These are phyloP conservation scores for Penicillium fuscoglaucum DNA, from an alignment of 2,329 filamentous ascomycete genomes.

Conservation along the genomic window DNA sequence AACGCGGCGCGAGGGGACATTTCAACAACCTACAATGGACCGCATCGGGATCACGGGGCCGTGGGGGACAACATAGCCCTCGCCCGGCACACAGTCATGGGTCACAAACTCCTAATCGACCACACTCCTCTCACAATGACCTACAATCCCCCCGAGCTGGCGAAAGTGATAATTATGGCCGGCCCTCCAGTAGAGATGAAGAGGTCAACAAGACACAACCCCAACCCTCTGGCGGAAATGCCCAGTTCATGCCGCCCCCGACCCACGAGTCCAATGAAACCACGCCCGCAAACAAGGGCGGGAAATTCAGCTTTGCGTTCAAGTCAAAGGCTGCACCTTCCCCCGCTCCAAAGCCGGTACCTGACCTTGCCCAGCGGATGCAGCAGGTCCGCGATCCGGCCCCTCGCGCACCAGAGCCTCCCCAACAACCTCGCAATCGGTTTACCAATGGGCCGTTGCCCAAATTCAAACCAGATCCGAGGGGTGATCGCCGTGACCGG, in stretches of 20 bases:
- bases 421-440: constrained; percentile 40
- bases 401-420: constrained; percentile 33
- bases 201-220: constrained; percentile 62
- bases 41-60: constrained; percentile 55
- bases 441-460: constrained; percentile 40
- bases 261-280: constrained; percentile 56
- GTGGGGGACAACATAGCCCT: constrained; percentile 46
- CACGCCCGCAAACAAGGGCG: constrained; percentile 54
- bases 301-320: constrained; percentile 91
- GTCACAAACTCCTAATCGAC: constrained; percentile 32
- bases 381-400: constrained; percentile 46
- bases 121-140: constrained; percentile 37
- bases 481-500: constrained; percentile 47
- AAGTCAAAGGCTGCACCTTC: constrained; percentile 70
- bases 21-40: constrained; percentile 74
- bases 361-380: constrained; percentile 52
- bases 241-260: constrained; percentile 52
- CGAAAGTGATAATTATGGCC: constrained; percentile 62
- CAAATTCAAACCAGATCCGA: constrained; percentile 43
- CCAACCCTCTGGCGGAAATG: constrained; percentile 35
- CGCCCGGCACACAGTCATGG: constrained; percentile 41
- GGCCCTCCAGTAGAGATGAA: constrained; percentile 62
- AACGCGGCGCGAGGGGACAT: constrained; percentile 57
- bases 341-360: constrained; percentile 53
- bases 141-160: constrained; percentile 42